Evolutionary conservation across 2,329 filamentous ascomycete genomes (phyloP).

Genomic region (Huntiella decipiens): DNA sequence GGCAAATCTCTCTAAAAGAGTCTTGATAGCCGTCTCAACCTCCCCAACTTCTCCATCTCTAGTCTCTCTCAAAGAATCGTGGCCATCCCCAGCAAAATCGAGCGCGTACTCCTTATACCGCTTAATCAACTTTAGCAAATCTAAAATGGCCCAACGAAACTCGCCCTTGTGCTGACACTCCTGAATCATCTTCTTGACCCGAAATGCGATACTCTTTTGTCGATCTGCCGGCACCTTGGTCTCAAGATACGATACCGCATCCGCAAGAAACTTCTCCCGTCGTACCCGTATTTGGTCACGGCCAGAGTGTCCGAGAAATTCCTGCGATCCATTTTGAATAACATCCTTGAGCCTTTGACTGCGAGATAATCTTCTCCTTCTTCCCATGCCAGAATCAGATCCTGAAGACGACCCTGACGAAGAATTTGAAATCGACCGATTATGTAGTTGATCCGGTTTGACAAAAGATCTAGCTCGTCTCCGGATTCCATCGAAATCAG

Average conservation of each 20-base stretch:
- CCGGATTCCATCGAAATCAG: constrained; percentile 51
- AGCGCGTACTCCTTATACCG: constrained; percentile 63
- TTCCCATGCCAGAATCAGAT: not conserved
- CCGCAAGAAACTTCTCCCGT: constrained; percentile 25
- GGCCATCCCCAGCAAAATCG: constrained; percentile 41
- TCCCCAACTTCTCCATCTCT: constrained; percentile 32
- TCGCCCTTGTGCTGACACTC: constrained; percentile 92
- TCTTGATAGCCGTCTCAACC: constrained; percentile 68
- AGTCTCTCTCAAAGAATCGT: constrained; percentile 53
- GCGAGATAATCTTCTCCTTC: constrained; percentile 12
- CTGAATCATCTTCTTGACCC: constrained; percentile 90
- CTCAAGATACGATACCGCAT: constrained; percentile 55
- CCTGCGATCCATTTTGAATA: not conserved
- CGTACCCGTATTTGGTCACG: constrained; percentile 25
- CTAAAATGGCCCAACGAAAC: constrained; percentile 81
- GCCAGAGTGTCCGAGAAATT: not conserved
- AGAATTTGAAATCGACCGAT: constrained; percentile 25
- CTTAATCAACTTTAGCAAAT: constrained; percentile 67
- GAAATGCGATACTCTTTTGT: constrained; percentile 77
- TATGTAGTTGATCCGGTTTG: constrained; percentile 41
- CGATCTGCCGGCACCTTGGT: constrained; percentile 84
- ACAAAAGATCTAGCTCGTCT: constrained; percentile 50
- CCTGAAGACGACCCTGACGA: not conserved
- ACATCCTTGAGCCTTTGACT: constrained; percentile 32
- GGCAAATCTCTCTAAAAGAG: constrained; percentile 82